These are phyloP conservation scores for Geranium rotundifolium DNA, from an alignment of 345 rosid genomes.

Conservation along the genomic window DNA sequence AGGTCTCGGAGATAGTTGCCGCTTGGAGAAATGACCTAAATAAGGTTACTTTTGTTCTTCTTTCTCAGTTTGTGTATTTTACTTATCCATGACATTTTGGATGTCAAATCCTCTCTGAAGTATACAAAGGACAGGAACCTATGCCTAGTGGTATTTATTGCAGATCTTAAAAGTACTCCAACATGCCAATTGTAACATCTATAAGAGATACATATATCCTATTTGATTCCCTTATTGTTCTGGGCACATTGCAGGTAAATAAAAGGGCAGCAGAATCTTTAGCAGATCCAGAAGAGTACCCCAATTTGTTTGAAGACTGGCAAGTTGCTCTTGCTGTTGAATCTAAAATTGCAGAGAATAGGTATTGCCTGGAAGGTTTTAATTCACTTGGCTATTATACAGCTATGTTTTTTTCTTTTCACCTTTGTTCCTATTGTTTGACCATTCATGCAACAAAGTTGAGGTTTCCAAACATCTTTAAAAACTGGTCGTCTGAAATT, in stretches of 20 bases:
- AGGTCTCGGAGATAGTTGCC: constrained; percentile 24
- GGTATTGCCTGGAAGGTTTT: constrained; percentile 2
- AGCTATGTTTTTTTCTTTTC: background rate
- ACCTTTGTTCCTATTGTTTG: background rate
- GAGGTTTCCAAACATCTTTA: background rate
- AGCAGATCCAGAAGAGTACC: constrained; percentile 13
- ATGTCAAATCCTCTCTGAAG: too few species aligned
- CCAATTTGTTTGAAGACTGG: constrained; percentile 13
- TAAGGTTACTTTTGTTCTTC: background rate
- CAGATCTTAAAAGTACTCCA: background rate
- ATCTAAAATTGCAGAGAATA: constrained; percentile 6
- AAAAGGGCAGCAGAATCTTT: constrained; percentile 10
- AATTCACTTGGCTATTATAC: background rate
- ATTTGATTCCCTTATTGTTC: too few species aligned
- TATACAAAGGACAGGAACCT: too few species aligned
- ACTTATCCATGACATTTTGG: background rate
- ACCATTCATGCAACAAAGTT: background rate
- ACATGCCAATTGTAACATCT: background rate
- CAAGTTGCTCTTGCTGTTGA: constrained; percentile 12
- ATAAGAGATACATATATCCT: background rate
- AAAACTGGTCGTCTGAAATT: background rate
- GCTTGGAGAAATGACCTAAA: background rate
- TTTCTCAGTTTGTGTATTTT: too few species aligned
- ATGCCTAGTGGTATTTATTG: background rate
- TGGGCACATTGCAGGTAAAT: constrained; percentile 1